Base-by-base conservation (phyloP, 148 eudicot species). In the Arbutus unedo region DNA sequence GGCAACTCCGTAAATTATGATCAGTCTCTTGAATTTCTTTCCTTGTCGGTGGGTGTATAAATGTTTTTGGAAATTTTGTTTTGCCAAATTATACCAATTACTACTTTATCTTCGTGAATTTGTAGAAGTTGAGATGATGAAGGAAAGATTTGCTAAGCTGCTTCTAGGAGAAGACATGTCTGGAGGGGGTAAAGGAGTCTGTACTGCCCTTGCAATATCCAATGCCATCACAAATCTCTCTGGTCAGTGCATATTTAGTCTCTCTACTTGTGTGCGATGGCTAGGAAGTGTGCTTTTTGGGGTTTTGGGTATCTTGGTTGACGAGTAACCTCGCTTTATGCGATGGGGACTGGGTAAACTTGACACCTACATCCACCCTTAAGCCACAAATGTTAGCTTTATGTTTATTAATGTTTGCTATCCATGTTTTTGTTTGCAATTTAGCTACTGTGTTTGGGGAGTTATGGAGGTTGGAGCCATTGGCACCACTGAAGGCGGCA, bases 131-230 rank as follows among this genome's bases (percentile, higher is more conserved):
- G 57, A 49, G 43, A 10, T 75, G 78, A 51, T 75, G 57, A 75
- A 49, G 57, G 78, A 51, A 25, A 75, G 57, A 49, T 51, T 75
- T 49, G 78, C 78, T 51, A 75, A 49, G 57, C 78, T 75, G 54
- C 90, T 96, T 67, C 92, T 96, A 0, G 99, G 99, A 38, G 99
- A 96, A 82, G 99, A 96, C 86, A 96, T 96, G 99, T 94, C 97
- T 83, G 99, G 99, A 83, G 98, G 99, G 70, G 99, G 99, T 21
- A 96, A 96, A 87, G 99, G 99, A 23, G 99, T 96, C 73, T 94
- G 93, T 79, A 92, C 99, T 59, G 99, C 99, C 4, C 93, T 96
- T 8, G 98, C 99, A n/a, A 93, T 96, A 86, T 96, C 99, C 38
- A 96, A 96, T 85, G 97, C 99, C 43, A 96, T 96, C 73, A 96